Conservation (phyloP, 2,329 filamentous ascomycete species). For the Curvularia lunata region DNA sequence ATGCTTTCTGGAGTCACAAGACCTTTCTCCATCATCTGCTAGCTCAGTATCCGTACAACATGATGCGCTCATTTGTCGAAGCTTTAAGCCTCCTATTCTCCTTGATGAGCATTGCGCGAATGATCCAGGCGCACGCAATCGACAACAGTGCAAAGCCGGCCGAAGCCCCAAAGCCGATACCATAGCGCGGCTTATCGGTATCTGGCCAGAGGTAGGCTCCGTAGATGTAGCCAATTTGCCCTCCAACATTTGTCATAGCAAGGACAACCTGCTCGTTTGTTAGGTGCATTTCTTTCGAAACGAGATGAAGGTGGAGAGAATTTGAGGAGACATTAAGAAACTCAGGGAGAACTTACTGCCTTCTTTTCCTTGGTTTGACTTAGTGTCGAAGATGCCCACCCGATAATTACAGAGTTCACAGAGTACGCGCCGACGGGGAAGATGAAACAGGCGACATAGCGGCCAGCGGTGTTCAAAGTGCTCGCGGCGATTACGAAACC, state of each 20-base stretch:
- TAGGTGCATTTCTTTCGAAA: neutral
- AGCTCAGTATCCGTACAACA: constrained; percentile 37
- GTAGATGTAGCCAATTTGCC: constrained; percentile 41
- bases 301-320: neutral
- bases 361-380: constrained; percentile 42
- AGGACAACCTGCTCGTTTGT: constrained; percentile 30
- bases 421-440: constrained; percentile 41
- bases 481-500: constrained; percentile 51
- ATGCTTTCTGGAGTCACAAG: neutral
- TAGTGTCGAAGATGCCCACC: constrained; percentile 38
- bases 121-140: constrained; percentile 39
- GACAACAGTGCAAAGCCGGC: constrained; percentile 37
- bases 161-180: constrained; percentile 39
- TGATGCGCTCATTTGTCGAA: constrained; percentile 36
- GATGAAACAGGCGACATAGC: constrained; percentile 41
- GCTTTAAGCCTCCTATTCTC: constrained; percentile 34
- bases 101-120: constrained; percentile 35
- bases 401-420: constrained; percentile 42
- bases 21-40: neutral
- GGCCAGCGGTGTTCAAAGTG: constrained; percentile 36
- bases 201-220: constrained; percentile 39
- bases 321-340: no score
- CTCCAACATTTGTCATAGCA: constrained; percentile 39
- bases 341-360: constrained; percentile 24
- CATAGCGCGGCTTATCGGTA: constrained; percentile 32